Conservation (phyloP, 495 filamentous ascomycete species). For the Podospora appendiculata region DNA sequence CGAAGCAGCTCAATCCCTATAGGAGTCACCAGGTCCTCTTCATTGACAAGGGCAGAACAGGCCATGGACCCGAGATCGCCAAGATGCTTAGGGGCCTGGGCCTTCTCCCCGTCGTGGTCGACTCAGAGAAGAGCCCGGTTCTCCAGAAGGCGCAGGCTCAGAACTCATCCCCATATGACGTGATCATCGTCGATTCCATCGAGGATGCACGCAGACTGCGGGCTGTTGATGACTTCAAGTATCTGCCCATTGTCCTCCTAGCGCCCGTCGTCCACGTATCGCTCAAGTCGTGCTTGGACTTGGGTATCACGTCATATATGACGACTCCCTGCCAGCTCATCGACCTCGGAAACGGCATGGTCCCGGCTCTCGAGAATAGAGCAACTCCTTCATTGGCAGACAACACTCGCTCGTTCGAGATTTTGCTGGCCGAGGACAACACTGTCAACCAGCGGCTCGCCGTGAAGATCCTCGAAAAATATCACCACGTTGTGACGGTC, state of each 20-base stretch:
- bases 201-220: slow-evolving; percentile 79
- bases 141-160: slow-evolving; percentile 39
- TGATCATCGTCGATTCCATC: slow-evolving; percentile 93
- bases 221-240: slow-evolving; percentile 90
- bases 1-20: slow-evolving; percentile 81
- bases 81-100: slow-evolving; percentile 73
- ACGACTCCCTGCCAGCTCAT: slow-evolving; percentile 93
- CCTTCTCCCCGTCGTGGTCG: slow-evolving; percentile 74
- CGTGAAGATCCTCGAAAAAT: slow-evolving; percentile 96
- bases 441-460: slow-evolving; percentile 94
- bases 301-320: slow-evolving; percentile 98
- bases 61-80: slow-evolving; percentile 66
- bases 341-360: slow-evolving; percentile 95
- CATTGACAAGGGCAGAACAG: slow-evolving; percentile 87
- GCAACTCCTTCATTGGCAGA: slow-evolving; percentile 88
- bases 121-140: slow-evolving; percentile 50
- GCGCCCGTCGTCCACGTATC: slow-evolving; percentile 87
- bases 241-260: slow-evolving; percentile 90
- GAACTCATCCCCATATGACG: slow-evolving; percentile 71
- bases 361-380: slow-evolving; percentile 92
- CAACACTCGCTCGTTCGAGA: slow-evolving; percentile 92
- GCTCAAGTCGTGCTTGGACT: slow-evolving; percentile 88
- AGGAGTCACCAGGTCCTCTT: slow-evolving; percentile 89
- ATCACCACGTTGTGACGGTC: slow-evolving; percentile 93
- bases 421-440: slow-evolving; percentile 95